phyloP scores from a whole-genome alignment of 169 alveolate species.

The Cryptosporidium muris region DNA sequence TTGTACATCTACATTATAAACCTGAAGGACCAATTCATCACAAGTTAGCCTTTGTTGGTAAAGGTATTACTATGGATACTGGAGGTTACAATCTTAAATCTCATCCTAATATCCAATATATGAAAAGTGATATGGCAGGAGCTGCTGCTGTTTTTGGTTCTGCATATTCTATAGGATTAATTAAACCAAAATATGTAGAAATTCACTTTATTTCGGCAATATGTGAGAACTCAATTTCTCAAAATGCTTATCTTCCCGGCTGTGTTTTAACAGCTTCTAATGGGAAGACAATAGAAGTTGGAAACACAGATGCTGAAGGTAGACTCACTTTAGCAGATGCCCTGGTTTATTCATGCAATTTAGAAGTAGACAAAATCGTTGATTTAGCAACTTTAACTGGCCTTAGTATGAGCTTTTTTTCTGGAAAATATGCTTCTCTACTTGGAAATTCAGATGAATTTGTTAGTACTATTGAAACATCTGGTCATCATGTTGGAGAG shows the following conservation, averaged over 20 bases:
- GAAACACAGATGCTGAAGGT: constrained; percentile 98
- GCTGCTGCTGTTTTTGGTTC: constrained; percentile 89
- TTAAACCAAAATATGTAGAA: constrained; percentile 84
- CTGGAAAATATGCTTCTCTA: constrained; percentile 75
- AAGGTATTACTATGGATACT: constrained; percentile 92
- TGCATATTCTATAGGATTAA: constrained; percentile 82
- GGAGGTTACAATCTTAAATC: constrained; percentile 91
- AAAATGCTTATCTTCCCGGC: constrained; percentile 90
- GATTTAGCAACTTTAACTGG: constrained; percentile 97
- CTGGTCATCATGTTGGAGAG: constrained; percentile 83
- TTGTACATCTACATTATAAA: constrained; percentile 84
- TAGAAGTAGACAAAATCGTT: constrained; percentile 85
- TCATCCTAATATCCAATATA: constrained; percentile 64
- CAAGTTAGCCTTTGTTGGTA: constrained; percentile 91
- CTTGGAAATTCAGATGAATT: constrained; percentile 77
- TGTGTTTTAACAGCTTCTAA: constrained; percentile 92
- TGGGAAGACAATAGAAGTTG: constrained; percentile 93
- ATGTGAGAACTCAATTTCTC: constrained; percentile 91
- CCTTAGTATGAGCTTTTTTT: constrained; percentile 45
- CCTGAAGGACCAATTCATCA: constrained; percentile 72
- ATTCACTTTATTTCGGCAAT: constrained; percentile 87
- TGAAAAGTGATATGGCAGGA: constrained; percentile 77
- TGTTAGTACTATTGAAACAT: constrained; percentile 49
- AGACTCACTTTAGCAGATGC: constrained; percentile 96
- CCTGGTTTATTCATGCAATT: constrained; percentile 88